phyloP scores from a whole-genome alignment of 768 basidiomycete genomes.

The Boletus subcaerulescens region DNA sequence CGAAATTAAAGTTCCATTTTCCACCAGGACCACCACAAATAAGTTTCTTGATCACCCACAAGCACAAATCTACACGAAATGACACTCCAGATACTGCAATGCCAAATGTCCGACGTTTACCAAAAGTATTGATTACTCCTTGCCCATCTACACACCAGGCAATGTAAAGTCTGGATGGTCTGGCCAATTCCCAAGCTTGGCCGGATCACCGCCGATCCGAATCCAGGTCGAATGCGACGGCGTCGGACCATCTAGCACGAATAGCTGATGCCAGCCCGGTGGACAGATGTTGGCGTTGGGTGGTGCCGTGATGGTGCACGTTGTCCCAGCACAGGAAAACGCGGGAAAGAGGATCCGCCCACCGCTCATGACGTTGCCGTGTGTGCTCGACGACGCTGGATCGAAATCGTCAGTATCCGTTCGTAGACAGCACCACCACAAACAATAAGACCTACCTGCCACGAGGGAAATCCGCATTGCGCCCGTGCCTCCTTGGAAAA shows the following conservation, averaged over 20 bases:
- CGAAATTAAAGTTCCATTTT: too few species aligned
- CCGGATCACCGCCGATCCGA: constrained; percentile 76
- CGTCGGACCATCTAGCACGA: constrained; percentile 73
- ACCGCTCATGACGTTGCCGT: constrained; percentile 72
- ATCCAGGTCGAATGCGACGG: constrained; percentile 77
- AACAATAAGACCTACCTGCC: constrained; percentile 43
- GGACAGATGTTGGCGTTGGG: constrained; percentile 63
- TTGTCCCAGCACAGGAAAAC: constrained; percentile 64
- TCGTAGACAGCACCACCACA: neutral
- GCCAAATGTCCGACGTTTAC: too few species aligned
- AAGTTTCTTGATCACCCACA: too few species aligned
- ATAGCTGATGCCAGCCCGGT: constrained; percentile 75
- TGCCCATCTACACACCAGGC: constrained; percentile 46
- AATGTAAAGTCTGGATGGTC: constrained; percentile 60
- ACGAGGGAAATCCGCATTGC: constrained; percentile 62
- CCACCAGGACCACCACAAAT: too few species aligned
- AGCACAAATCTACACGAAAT: too few species aligned
- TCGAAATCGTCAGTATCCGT: neutral
- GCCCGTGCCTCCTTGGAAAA: constrained; percentile 38
- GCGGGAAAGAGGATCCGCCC: constrained; percentile 69
- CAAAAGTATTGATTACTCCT: neutral
- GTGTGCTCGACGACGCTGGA: constrained; percentile 68
- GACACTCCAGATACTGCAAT: too few species aligned
- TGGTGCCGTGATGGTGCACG: constrained; percentile 75
- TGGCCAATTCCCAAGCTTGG: constrained; percentile 70